These are phyloP conservation scores for Podaxis sp. DNA, from an alignment of 768 basidiomycete genomes.

Conservation along the genomic window DNA sequence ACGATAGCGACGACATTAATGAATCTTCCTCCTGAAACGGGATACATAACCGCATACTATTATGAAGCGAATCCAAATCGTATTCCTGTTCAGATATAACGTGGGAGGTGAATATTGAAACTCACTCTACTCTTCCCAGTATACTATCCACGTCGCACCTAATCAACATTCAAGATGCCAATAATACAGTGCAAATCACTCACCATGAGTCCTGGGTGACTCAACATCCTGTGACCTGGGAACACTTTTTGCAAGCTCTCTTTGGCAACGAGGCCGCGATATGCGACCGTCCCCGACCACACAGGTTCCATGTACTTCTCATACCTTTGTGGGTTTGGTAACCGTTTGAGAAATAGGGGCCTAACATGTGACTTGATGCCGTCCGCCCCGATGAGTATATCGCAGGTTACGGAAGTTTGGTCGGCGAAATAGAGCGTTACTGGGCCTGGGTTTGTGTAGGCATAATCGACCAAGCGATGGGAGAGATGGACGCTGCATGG, in stretches of 20 bases:
- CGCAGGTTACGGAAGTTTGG: constrained; percentile 26
- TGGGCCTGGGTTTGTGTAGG: constrained; percentile 23
- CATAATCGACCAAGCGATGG: constrained; percentile 42
- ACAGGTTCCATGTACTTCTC: constrained; percentile 27
- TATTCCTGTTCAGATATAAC: neutral
- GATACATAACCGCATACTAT: constrained; percentile 48
- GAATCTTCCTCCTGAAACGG: constrained; percentile 45
- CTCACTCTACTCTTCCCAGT: constrained; percentile 30
- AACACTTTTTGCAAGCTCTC: constrained; percentile 22
- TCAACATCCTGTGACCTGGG: constrained; percentile 28
- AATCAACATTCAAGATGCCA: neutral
- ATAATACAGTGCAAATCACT: neutral
- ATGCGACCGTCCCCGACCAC: constrained; percentile 35
- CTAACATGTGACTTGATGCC: constrained; percentile 32
- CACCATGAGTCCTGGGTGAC: constrained; percentile 22
- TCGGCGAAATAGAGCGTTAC: constrained; percentile 22
- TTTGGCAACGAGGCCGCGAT: constrained; percentile 32
- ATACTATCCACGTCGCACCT: constrained; percentile 22
- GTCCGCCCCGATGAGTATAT: constrained; percentile 42
- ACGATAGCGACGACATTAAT: constrained; percentile 48
- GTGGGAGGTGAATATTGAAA: neutral
- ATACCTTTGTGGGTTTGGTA: constrained; percentile 8
- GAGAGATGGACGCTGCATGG: constrained; percentile 28
- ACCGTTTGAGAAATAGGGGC: constrained; percentile 15
- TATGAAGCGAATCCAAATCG: neutral